These are phyloP conservation scores for Croton laevigatus DNA, from an alignment of 441 rosid genomes.

Conservation along the genomic window DNA sequence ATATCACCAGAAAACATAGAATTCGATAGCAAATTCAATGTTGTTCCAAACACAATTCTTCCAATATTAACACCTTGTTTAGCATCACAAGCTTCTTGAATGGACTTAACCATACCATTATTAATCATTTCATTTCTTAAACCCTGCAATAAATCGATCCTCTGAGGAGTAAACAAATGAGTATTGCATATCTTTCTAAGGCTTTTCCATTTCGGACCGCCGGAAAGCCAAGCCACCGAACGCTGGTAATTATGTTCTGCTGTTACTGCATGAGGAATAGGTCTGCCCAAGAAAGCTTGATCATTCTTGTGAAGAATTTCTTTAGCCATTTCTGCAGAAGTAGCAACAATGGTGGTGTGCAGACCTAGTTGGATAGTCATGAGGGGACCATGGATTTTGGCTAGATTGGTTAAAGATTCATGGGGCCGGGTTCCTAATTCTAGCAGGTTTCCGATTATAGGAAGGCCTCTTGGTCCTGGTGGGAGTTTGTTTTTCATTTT, in stretches of 20 bases:
- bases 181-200: background rate
- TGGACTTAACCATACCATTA: background rate
- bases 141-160: background rate
- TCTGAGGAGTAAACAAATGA: background rate
- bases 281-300: background rate
- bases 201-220: slow-evolving; percentile 4
- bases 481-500: background rate
- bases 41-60: slow-evolving; percentile 1
- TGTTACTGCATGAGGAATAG: background rate
- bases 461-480: slow-evolving; percentile 7
- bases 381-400: slow-evolving; percentile 7
- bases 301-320: background rate
- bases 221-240: background rate
- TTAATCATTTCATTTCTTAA: slow-evolving; percentile 6
- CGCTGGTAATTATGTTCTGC: background rate
- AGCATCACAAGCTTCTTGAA: background rate
- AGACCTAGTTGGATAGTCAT: background rate
- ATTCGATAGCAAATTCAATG: background rate
- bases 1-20: background rate
- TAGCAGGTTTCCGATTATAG: background rate
- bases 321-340: slow-evolving; percentile 1
- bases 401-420: background rate
- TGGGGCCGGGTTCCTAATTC: background rate
- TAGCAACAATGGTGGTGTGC: slow-evolving; percentile 4
- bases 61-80: background rate